These are phyloP conservation scores for Xylariaceae sp. DNA, from an alignment of 2,329 filamentous ascomycete genomes.

Conservation along the genomic window DNA sequence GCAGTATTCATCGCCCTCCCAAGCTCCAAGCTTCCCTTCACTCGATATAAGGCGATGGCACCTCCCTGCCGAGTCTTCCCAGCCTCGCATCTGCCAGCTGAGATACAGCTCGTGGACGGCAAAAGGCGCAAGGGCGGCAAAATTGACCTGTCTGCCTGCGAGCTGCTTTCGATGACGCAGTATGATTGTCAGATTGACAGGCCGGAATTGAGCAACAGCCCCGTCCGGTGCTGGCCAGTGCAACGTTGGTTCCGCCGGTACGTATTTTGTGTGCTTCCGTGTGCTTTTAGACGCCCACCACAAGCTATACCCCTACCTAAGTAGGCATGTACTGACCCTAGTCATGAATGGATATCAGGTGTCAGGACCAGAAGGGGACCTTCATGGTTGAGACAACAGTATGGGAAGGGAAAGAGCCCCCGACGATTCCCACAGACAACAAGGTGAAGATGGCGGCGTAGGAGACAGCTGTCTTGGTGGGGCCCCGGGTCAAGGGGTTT, in stretches of 20 bases:
- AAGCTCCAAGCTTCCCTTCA: not conserved
- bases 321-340: not conserved
- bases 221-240: constrained; percentile 51
- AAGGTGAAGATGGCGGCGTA: constrained; percentile 9
- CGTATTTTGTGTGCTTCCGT: constrained; percentile 23
- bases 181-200: constrained; percentile 53
- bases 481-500: no score
- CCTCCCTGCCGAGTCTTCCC: constrained; percentile 53
- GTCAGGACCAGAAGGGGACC: constrained; percentile 49
- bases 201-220: constrained; percentile 40
- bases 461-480: constrained; percentile 7
- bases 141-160: constrained; percentile 50
- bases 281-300: not conserved
- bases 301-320: no score
- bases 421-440: constrained; percentile 5
- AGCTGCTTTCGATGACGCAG: constrained; percentile 54
- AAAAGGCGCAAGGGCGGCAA: constrained; percentile 46
- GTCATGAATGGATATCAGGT: constrained; percentile 36
- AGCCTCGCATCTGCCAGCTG: constrained; percentile 44
- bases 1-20: constrained; percentile 25
- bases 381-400: constrained; percentile 61
- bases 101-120: constrained; percentile 45
- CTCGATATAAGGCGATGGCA: constrained; percentile 40
- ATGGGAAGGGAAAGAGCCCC: constrained; percentile 44
- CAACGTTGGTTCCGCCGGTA: constrained; percentile 57